Percentiles rank a stretch among this genome's conserved stretches.
phyloP scores from a whole-genome alignment of 108 stramenopile genomes.

The Cylindrotheca closterium region DNA sequence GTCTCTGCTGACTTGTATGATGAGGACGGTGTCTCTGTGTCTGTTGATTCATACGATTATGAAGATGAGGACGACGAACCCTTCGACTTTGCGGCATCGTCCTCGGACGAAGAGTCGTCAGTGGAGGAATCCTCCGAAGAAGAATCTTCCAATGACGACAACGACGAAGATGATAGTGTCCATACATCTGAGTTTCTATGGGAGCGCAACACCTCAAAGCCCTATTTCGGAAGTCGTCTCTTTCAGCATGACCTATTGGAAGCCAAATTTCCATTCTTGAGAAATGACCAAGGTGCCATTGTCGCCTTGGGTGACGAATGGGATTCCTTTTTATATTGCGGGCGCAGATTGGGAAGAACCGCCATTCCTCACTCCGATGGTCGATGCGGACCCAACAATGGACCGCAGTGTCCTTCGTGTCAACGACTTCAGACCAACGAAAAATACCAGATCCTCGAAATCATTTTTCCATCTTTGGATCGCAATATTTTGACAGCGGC shows the following conservation, averaged over 20 bases:
- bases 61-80: no score
- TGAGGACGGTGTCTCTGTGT: no score
- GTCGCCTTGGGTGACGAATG: not conserved
- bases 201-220: not conserved
- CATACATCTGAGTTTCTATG: no score
- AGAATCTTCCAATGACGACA: no score
- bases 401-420: not conserved
- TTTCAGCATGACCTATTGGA: not conserved
- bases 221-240: not conserved
- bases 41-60: no score
- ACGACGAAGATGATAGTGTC: no score
- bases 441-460: not conserved
- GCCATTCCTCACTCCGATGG: not conserved
- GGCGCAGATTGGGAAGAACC: not conserved
- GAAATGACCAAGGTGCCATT: not conserved
- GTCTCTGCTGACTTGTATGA: no score
- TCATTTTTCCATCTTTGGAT: not conserved
- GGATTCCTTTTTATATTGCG: not conserved
- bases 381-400: not conserved
- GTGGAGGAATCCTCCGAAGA: no score
- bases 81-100: no score
- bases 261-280: not conserved
- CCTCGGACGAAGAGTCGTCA: no score
- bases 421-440: not conserved
- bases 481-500: not conserved